These are phyloP conservation scores for Penicillium arizonense DNA, from an alignment of 495 filamentous ascomycete genomes.

Conservation along the genomic window DNA sequence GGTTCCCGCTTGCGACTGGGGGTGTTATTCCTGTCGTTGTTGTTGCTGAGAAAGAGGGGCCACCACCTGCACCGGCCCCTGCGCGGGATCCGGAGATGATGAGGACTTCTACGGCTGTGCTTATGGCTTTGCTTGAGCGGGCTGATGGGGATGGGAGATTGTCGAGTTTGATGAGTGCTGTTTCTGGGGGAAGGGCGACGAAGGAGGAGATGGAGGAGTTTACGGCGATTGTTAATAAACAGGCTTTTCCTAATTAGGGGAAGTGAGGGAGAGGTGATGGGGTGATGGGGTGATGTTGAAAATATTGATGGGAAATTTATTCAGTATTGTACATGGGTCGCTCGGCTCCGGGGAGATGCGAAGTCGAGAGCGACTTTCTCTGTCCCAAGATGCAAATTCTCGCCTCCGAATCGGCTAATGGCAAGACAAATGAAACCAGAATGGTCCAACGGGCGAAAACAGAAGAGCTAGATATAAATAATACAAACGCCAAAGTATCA, in stretches of 20 bases:
- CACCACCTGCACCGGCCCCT: too few relatives aligned
- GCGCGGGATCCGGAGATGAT: not conserved
- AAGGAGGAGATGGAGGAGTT: too few relatives aligned
- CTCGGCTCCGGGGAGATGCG: conserved; percentile 5
- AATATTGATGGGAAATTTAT: conserved; percentile 7
- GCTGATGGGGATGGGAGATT: too few relatives aligned
- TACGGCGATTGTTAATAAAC: too few relatives aligned
- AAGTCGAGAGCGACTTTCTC: conserved; percentile 13
- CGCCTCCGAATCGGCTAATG: conserved; percentile 10
- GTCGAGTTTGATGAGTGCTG: too few relatives aligned
- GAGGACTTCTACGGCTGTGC: not conserved
- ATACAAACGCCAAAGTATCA: conserved; percentile 26
- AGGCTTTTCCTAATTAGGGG: not conserved
- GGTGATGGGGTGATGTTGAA: not conserved
- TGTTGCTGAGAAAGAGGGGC: conserved; percentile 40
- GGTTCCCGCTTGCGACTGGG: conserved; percentile 65
- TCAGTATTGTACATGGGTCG: conserved; percentile 32
- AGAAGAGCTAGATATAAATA: conserved; percentile 22
- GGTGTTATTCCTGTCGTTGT: conserved; percentile 71
- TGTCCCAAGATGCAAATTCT: conserved; percentile 25
- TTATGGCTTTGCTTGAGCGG: too few relatives aligned
- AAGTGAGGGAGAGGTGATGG: not conserved
- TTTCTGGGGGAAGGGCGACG: too few relatives aligned
- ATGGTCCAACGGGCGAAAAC: not conserved
- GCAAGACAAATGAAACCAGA: conserved; percentile 18